phyloP scores from a whole-genome alignment of 345 rosid genomes.

The Bruguiera sexangula region DNA sequence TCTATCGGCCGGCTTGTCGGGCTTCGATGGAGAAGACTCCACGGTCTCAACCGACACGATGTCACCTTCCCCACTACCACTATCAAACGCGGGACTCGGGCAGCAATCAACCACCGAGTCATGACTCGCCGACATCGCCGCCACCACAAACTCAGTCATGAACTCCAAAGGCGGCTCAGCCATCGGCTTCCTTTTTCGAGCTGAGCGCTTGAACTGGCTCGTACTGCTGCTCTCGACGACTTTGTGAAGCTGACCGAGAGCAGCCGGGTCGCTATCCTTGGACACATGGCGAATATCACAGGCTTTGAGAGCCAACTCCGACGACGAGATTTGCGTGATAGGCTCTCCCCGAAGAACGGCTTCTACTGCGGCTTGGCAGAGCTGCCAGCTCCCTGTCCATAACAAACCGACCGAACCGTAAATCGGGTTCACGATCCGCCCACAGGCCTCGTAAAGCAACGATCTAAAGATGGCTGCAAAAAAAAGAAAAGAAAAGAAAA shows the following conservation, averaged over 20 bases:
- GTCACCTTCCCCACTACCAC: slow-evolving; percentile 23
- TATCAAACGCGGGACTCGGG: slow-evolving; percentile 6
- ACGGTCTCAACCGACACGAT: slow-evolving; percentile 32
- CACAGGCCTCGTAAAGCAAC: slow-evolving; percentile 43
- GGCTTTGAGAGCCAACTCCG: not conserved
- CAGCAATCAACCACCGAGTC: slow-evolving; percentile 17
- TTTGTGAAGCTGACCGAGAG: slow-evolving; percentile 18
- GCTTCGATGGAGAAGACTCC: slow-evolving; percentile 26
- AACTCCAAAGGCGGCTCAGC: not conserved
- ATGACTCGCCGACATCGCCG: not conserved
- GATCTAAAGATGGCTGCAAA: slow-evolving; percentile 36
- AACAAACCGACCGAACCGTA: slow-evolving; percentile 43
- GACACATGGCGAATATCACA: slow-evolving; percentile 40
- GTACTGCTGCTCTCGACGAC: slow-evolving; percentile 15
- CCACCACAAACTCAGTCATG: not conserved
- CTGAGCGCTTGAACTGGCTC: slow-evolving; percentile 28
- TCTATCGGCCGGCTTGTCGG: slow-evolving; percentile 21
- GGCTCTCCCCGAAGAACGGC: slow-evolving; percentile 30
- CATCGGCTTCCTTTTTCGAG: slow-evolving; percentile 11
- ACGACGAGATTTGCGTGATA: slow-evolving; percentile 15
- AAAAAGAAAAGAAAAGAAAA: too few species aligned
- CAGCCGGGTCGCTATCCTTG: slow-evolving; percentile 11
- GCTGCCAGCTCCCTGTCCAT: slow-evolving; percentile 36
- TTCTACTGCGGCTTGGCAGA: slow-evolving; percentile 39
- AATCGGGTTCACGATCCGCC: slow-evolving; percentile 42